A percentile compares a stretch with the other conserved stretches of the same genome.
Evolutionary conservation across 2,329 filamentous ascomycete genomes (phyloP).

Genomic region (Fusarium caatingaense): DNA sequence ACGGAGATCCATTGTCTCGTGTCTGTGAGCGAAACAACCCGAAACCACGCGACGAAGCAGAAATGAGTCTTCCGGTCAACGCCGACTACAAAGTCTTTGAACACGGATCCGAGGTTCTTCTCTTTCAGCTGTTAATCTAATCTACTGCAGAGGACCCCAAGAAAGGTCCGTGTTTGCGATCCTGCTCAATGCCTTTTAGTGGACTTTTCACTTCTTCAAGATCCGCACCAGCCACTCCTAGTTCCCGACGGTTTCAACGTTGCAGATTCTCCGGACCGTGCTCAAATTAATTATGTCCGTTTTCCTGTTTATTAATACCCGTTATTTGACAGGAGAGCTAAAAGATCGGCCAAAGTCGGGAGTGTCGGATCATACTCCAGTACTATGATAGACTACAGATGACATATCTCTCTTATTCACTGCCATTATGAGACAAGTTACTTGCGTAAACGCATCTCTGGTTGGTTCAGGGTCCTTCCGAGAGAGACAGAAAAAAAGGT

Average conservation of each 20-base stretch:
- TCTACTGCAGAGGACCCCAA: background rate
- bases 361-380: background rate
- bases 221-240: slow-evolving; percentile 35
- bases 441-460: slow-evolving; percentile 21
- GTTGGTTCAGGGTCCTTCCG: slow-evolving; percentile 32
- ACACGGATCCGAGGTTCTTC: background rate
- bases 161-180: slow-evolving; percentile 20
- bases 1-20: slow-evolving; percentile 5
- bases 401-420: background rate
- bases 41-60: slow-evolving; percentile 12
- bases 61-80: background rate
- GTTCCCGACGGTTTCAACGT: slow-evolving; percentile 16
- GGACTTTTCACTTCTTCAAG: background rate
- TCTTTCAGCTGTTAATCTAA: background rate
- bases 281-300: slow-evolving; percentile 10
- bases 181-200: slow-evolving; percentile 11
- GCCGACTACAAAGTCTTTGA: background rate
- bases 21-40: slow-evolving; percentile 11
- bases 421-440: background rate
- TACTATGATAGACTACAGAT: background rate
- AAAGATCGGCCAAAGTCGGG: slow-evolving; percentile 43
- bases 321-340: background rate
- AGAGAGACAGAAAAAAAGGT: slow-evolving; percentile 17
- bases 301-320: background rate
- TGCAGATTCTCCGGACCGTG: slow-evolving; percentile 16